phyloP scores from a whole-genome alignment of 179 eudicot species.

The Carnegiea gigantea region DNA sequence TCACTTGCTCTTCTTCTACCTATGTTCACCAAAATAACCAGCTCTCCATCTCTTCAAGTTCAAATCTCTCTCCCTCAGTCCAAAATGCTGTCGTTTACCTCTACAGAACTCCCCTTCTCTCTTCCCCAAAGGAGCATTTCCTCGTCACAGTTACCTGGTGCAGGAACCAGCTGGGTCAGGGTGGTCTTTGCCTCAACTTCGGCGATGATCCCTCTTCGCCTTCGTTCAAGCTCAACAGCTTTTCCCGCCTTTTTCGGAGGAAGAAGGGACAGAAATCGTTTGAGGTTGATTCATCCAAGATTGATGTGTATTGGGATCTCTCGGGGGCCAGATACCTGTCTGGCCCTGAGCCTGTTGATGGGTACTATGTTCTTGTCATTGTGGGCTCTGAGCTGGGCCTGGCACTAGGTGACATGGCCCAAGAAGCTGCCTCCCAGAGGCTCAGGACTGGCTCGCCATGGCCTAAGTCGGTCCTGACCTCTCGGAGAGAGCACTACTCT shows the following conservation, averaged over 20 bases:
- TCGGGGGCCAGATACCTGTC: slow-evolving; percentile 49
- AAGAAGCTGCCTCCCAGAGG: slow-evolving; percentile 40
- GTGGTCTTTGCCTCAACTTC: slow-evolving; percentile 52
- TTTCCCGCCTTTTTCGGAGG: slow-evolving; percentile 59
- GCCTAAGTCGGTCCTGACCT: slow-evolving; percentile 41
- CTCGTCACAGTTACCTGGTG: slow-evolving; percentile 55
- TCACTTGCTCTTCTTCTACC: slow-evolving; percentile 26
- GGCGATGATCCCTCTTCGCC: slow-evolving; percentile 24
- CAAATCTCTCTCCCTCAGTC: slow-evolving; percentile 37
- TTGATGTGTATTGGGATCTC: slow-evolving; percentile 72
- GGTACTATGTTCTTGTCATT: slow-evolving; percentile 48
- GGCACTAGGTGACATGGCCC: slow-evolving; percentile 50
- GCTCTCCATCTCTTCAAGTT: neutral
- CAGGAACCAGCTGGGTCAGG: slow-evolving; percentile 43
- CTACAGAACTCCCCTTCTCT: slow-evolving; percentile 42
- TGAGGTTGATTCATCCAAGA: slow-evolving; percentile 32
- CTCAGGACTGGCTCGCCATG: slow-evolving; percentile 27
- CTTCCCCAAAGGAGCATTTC: slow-evolving; percentile 25
- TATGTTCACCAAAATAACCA: slow-evolving; percentile 3
- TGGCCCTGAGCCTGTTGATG: slow-evolving; percentile 68
- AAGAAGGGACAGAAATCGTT: slow-evolving; percentile 55
- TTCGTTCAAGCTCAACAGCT: slow-evolving; percentile 50
- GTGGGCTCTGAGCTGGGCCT: slow-evolving; percentile 49
- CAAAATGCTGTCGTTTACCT: slow-evolving; percentile 42
- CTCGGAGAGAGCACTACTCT: slow-evolving; percentile 60